A percentile compares a stretch with the other conserved stretches of the same genome.
Evolutionary conservation across 495 filamentous ascomycete species (phyloP).

Genomic region (Lophiotrema nucula): DNA sequence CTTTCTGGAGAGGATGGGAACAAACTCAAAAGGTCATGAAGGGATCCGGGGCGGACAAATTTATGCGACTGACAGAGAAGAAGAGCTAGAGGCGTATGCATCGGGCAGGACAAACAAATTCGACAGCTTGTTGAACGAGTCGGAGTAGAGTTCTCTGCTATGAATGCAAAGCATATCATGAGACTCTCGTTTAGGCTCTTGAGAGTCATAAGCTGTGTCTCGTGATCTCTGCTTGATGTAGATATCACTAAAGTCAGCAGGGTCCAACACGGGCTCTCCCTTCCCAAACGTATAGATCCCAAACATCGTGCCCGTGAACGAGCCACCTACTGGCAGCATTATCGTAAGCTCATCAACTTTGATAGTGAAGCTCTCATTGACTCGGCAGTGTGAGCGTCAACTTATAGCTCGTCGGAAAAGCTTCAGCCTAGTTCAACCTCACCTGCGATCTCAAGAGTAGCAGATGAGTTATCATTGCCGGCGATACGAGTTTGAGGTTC

Average conservation of each 20-base stretch:
- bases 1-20: constrained; percentile 4
- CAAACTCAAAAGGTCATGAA: background rate
- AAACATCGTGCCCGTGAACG: background rate
- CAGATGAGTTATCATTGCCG: too few species aligned
- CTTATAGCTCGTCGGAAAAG: background rate
- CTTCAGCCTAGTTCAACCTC: too few species aligned
- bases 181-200: too few species aligned
- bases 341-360: background rate
- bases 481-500: too few species aligned
- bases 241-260: background rate
- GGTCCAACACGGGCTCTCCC: background rate
- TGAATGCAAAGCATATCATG: too few species aligned
- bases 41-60: too few species aligned
- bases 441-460: too few species aligned
- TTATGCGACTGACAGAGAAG: too few species aligned
- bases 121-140: constrained; percentile 13
- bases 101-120: constrained; percentile 12
- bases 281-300: background rate
- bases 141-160: too few species aligned
- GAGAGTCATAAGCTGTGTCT: too few species aligned
- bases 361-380: background rate
- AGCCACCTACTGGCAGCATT: background rate
- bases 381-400: background rate
- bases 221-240: too few species aligned
- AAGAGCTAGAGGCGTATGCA: constrained; percentile 8